Conservation (phyloP, 139 green algal species). For the Chlamydomonas asymmetrica region DNA sequence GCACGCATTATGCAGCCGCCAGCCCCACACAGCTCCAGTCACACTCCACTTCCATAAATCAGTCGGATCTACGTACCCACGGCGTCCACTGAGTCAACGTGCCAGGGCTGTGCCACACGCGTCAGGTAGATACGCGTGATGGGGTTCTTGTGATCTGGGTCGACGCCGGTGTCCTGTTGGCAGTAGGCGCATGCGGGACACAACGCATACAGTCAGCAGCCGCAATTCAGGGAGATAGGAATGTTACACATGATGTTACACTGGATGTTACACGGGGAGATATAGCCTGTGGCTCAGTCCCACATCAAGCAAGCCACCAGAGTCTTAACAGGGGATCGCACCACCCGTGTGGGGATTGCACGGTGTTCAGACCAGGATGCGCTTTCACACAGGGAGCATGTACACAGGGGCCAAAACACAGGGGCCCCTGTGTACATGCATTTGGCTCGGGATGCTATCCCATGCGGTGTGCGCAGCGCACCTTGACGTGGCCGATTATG, state of each 20-base stretch:
- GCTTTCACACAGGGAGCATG: too few relatives aligned
- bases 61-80: too few relatives aligned
- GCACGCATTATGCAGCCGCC: too few relatives aligned
- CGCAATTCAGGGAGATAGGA: neutral
- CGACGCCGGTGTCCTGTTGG: slow-evolving; percentile 61
- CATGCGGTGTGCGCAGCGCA: too few relatives aligned
- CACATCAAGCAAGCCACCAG: neutral
- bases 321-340: slow-evolving; percentile 40
- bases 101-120: slow-evolving; percentile 48
- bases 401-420: neutral
- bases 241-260: neutral
- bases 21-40: too few relatives aligned
- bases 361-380: slow-evolving; percentile 1
- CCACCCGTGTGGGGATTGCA: slow-evolving; percentile 19
- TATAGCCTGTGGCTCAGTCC: neutral
- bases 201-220: neutral
- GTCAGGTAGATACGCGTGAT: slow-evolving; percentile 72
- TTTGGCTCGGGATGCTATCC: too few relatives aligned
- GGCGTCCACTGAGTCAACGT: slow-evolving; percentile 62
- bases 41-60: too few relatives aligned
- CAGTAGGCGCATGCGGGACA: too few relatives aligned
- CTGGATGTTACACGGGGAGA: neutral
- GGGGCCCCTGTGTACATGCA: too few relatives aligned
- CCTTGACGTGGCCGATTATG: too few relatives aligned
- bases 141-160: slow-evolving; percentile 50